Evolutionary conservation across 495 filamentous ascomycete genomes (phyloP).

Genomic region (Halenospora varia): DNA sequence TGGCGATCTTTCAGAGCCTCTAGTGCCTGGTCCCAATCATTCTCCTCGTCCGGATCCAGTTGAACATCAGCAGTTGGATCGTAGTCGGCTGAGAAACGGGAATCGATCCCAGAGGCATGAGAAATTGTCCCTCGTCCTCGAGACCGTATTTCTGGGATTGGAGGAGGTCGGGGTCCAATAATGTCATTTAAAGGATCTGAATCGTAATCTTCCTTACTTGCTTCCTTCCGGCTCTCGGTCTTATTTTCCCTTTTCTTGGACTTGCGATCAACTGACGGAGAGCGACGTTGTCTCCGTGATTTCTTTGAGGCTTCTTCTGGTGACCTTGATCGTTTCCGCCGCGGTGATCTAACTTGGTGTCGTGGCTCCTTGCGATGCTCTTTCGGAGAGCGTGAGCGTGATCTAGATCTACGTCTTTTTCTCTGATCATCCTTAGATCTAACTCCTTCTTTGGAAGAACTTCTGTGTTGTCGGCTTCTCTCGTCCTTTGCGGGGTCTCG

Average conservation of each 20-base stretch:
- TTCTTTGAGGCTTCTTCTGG: conserved; percentile 6
- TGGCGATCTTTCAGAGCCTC: conserved; percentile 79
- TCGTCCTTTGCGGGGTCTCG: no score
- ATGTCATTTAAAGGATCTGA: conserved; percentile 78
- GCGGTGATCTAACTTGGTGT: conserved; percentile 29
- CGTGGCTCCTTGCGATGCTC: conserved; percentile 24
- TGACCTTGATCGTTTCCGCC: conserved; percentile 16
- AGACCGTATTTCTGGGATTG: conserved; percentile 44
- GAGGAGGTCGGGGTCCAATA: conserved; percentile 73
- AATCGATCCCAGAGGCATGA: conserved; percentile 66
- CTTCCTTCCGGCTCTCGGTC: conserved; percentile 7
- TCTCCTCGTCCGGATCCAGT: conserved; percentile 50
- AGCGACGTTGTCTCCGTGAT: neutral
- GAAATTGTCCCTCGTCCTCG: conserved; percentile 72
- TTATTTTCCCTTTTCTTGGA: neutral
- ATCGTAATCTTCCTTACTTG: conserved; percentile 32
- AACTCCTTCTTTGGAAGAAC: conserved; percentile 5
- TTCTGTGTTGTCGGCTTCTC: conserved; percentile 13
- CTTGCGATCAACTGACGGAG: neutral
- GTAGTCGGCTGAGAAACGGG: conserved; percentile 72
- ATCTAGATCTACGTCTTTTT: conserved; percentile 19
- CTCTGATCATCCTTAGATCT: conserved; percentile 9
- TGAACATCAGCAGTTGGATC: conserved; percentile 70
- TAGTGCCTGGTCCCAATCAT: conserved; percentile 80
- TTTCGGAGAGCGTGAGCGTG: conserved; percentile 28